Percentiles rank a stretch among this genome's conserved stretches.
Conservation (phyloP, 805 yeast genomes). For the Myxozyma kluyveri region DNA sequence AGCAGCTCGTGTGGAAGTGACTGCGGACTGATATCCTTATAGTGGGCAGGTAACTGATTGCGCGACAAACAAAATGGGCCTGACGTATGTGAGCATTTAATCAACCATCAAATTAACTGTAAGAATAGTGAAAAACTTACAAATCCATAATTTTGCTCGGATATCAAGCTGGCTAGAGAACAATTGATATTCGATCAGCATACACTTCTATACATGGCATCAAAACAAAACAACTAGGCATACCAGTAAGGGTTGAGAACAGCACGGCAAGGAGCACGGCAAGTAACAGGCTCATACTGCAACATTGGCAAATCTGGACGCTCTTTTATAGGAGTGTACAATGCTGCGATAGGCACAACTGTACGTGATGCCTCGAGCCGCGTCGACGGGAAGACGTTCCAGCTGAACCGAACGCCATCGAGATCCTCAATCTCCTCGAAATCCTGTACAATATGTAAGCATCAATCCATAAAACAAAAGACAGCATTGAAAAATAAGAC, state of each 20-base stretch:
- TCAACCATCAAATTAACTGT: too few relatives aligned
- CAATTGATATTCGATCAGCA: not conserved
- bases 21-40: constrained; percentile 70
- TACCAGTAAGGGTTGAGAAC: constrained; percentile 80
- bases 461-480: not conserved
- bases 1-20: constrained; percentile 79
- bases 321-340: constrained; percentile 89
- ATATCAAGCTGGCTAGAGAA: constrained; percentile 58
- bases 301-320: constrained; percentile 74
- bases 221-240: constrained; percentile 15
- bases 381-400: constrained; percentile 87
- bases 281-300: constrained; percentile 79
- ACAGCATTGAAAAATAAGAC: not conserved
- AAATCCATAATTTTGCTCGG: constrained; percentile 73
- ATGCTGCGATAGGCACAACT: constrained; percentile 89
- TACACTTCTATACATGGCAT: not conserved
- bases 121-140: constrained; percentile 38
- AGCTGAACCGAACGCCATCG: constrained; percentile 69
- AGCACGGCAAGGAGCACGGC: constrained; percentile 79
- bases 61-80: constrained; percentile 70
- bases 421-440: constrained; percentile 59
- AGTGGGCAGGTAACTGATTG: constrained; percentile 79
- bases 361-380: constrained; percentile 85
- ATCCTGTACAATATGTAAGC: constrained; percentile 39
- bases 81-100: not conserved